These are phyloP conservation scores for Calocera cornea DNA, from an alignment of 768 basidiomycete species.

Conservation along the genomic window DNA sequence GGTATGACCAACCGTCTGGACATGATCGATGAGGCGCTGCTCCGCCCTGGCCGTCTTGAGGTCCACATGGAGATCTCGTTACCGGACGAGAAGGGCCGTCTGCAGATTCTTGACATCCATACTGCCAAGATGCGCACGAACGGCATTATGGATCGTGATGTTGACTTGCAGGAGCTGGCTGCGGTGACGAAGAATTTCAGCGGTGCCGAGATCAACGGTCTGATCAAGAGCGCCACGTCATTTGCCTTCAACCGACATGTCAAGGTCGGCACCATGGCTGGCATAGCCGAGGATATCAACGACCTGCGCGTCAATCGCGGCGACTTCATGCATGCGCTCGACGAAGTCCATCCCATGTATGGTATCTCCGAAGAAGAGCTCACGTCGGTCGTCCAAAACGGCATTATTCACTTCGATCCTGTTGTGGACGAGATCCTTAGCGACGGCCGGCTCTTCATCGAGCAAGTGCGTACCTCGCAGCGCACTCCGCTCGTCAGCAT, in stretches of 20 bases:
- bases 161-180: slow-evolving; percentile 73
- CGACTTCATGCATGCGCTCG: slow-evolving; percentile 83
- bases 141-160: slow-evolving; percentile 74
- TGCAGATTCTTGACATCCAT: slow-evolving; percentile 90
- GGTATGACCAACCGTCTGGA: slow-evolving; percentile 98
- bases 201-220: slow-evolving; percentile 88
- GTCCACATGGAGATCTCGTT: slow-evolving; percentile 99
- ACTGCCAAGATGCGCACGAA: slow-evolving; percentile 89
- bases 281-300: slow-evolving; percentile 90
- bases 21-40: slow-evolving; percentile 97
- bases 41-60: slow-evolving; percentile 95
- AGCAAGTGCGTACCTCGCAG: slow-evolving; percentile 82
- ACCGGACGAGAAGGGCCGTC: slow-evolving; percentile 83
- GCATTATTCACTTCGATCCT: slow-evolving; percentile 77
- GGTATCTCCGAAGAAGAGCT: slow-evolving; percentile 97
- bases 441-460: slow-evolving; percentile 77
- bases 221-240: slow-evolving; percentile 96
- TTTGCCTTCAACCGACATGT: slow-evolving; percentile 97
- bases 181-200: slow-evolving; percentile 88
- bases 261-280: slow-evolving; percentile 94
- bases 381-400: slow-evolving; percentile 83
- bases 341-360: slow-evolving; percentile 91
- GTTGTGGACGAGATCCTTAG: slow-evolving; percentile 69
- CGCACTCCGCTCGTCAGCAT: slow-evolving; percentile 86
- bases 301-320: slow-evolving; percentile 70